Evolutionary conservation across 169 alveolate species (phyloP).

Genomic region (Plasmodium coatneyi): DNA sequence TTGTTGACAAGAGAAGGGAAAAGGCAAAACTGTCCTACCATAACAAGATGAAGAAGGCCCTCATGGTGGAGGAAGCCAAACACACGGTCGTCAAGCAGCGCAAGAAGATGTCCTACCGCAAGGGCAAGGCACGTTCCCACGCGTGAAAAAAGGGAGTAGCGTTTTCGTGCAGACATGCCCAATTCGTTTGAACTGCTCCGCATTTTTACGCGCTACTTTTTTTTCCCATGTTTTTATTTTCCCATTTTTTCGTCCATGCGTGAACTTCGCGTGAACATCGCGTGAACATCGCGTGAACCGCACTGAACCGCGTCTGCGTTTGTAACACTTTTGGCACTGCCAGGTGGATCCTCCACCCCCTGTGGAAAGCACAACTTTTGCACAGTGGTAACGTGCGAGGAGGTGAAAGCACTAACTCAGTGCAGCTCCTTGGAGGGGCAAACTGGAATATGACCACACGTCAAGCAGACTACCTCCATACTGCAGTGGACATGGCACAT

Average conservation of each 20-base stretch:
- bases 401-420: background rate
- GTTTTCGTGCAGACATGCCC: background rate
- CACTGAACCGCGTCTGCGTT: background rate
- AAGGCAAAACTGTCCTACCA: conserved; percentile 59
- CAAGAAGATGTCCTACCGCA: conserved; percentile 28
- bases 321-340: background rate
- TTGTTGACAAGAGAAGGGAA: conserved; percentile 11
- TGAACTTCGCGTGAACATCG: too few species aligned
- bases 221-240: background rate
- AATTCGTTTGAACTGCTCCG: background rate
- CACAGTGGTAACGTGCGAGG: background rate
- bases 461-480: background rate
- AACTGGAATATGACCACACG: background rate
- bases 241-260: background rate
- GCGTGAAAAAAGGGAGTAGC: background rate
- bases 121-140: background rate
- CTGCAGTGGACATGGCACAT: background rate
- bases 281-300: too few species aligned
- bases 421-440: background rate
- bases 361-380: background rate
- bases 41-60: conserved; percentile 17
- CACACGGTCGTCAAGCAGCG: conserved; percentile 11
- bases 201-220: background rate
- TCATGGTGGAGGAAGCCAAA: conserved; percentile 20
- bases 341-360: background rate